phyloP scores from a whole-genome alignment of 2,329 filamentous ascomycete genomes.

The Zymoseptoria tritici region DNA sequence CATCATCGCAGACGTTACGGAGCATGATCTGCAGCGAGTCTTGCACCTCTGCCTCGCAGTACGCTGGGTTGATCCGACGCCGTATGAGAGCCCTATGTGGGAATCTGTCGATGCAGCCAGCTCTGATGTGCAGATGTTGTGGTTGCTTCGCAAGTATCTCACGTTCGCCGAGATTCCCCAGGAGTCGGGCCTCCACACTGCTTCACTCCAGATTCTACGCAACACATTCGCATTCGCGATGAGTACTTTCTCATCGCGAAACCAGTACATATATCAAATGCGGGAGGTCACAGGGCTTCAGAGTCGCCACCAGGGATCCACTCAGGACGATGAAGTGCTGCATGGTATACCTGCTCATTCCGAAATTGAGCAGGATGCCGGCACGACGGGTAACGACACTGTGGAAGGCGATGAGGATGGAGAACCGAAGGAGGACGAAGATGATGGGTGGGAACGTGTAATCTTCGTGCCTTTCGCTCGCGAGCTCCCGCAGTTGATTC shows the following conservation, averaged over 20 bases:
- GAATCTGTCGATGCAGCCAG: neutral
- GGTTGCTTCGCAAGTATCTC: neutral
- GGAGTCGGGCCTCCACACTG: neutral
- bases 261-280: neutral
- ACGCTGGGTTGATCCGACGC: neutral
- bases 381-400: neutral
- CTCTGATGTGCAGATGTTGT: neutral
- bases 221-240: neutral
- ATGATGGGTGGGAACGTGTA: slow-evolving; percentile 47
- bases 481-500: slow-evolving; percentile 45
- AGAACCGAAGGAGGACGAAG: neutral
- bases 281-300: neutral
- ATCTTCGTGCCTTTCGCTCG: slow-evolving; percentile 33
- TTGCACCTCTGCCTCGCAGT: neutral
- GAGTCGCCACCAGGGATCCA: neutral
- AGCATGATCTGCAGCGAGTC: neutral
- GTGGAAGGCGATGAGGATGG: neutral
- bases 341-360: neutral
- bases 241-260: neutral
- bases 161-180: neutral
- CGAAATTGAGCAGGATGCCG: neutral
- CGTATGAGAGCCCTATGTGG: neutral
- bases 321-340: neutral
- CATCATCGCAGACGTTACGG: neutral
- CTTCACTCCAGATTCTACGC: neutral